phyloP scores from a whole-genome alignment of 2,329 filamentous ascomycete genomes.

The Raffaelea arxii region DNA sequence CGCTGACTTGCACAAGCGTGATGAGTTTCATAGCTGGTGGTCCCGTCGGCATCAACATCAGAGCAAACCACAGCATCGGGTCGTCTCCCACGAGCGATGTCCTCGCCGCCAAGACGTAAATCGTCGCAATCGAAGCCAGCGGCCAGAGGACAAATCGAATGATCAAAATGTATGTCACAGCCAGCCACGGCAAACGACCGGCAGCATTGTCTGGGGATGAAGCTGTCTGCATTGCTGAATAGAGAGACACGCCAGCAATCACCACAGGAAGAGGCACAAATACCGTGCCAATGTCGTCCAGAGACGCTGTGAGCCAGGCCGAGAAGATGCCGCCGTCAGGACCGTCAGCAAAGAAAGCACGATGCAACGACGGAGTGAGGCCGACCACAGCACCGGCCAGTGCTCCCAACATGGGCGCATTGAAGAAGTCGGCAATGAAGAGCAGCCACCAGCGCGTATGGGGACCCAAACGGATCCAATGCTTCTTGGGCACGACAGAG shows the following conservation, averaged over 20 bases:
- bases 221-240: conserved; percentile 32
- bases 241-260: conserved; percentile 57
- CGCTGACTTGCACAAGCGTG: conserved; percentile 33
- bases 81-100: conserved; percentile 43
- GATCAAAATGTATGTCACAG: conserved; percentile 39
- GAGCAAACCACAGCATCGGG: conserved; percentile 55
- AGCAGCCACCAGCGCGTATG: conserved; percentile 22
- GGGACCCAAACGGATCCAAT: conserved; percentile 19
- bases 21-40: conserved; percentile 38
- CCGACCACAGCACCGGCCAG: conserved; percentile 49
- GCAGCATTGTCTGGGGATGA: conserved; percentile 5
- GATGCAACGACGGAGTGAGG: conserved; percentile 47
- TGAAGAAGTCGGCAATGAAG: conserved; percentile 40
- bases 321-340: conserved; percentile 53
- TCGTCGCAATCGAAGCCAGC: conserved; percentile 38
- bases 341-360: conserved; percentile 48
- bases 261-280: conserved; percentile 58
- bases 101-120: conserved; percentile 44
- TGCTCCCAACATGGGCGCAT: conserved; percentile 52
- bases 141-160: conserved; percentile 56
- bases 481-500: conserved; percentile 14
- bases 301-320: conserved; percentile 53
- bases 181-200: conserved; percentile 34
- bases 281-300: conserved; percentile 52
- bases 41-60: conserved; percentile 38